Base-by-base conservation (phyloP, 1,284 basidiomycete species). In the Ustilago crameri region DNA sequence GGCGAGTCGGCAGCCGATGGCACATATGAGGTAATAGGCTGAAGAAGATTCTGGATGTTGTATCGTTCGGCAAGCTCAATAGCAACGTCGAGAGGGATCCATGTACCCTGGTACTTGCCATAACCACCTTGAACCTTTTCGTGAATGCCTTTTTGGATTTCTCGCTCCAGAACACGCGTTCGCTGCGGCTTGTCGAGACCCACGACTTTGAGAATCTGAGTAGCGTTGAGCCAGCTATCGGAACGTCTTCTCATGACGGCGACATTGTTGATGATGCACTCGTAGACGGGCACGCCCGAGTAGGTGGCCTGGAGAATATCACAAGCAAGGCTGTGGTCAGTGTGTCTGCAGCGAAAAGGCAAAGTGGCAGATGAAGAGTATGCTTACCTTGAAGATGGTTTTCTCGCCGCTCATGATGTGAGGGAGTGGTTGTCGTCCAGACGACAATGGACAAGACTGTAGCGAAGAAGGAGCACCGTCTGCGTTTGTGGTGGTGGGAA, bases 111-210 rank as follows among this genome's bases (percentile, higher is more conserved):
- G 84, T 98, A 98, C 85, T 98, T 99, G 75, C 96, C 96, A 84
- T 98, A 99, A 0, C 96, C 96, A 34, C 96, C 96, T 84, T 99
- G 96, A 0, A 99, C 94, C 84, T 99, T 99, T 85, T 98, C 96
- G 84, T 99, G 96, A 75, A 93, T 91, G 24, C 95, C 96, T 85
- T 98, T 98, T 84, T 99, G 96, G 3, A 99, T 91, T 85, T 99
- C 96, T 71, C 96, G 89, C 84, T 99, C 96, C 47, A 98, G 88
- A 14, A 99, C 95, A 61, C 96, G 90, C 56, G 96, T 98, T 48
- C 96, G 88, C 84, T 98, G 96, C 0, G 96, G 96, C 84, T 99
- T 99, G 86, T 99, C 96, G 77, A 98, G 97, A 10, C 95, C 96
- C 32, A 95, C 96, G 75, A 99, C 95, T 84, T 99, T 98, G 82